Evolutionary conservation across 129 eudicot genomes (phyloP).

Genomic region (Artemisia annua): DNA sequence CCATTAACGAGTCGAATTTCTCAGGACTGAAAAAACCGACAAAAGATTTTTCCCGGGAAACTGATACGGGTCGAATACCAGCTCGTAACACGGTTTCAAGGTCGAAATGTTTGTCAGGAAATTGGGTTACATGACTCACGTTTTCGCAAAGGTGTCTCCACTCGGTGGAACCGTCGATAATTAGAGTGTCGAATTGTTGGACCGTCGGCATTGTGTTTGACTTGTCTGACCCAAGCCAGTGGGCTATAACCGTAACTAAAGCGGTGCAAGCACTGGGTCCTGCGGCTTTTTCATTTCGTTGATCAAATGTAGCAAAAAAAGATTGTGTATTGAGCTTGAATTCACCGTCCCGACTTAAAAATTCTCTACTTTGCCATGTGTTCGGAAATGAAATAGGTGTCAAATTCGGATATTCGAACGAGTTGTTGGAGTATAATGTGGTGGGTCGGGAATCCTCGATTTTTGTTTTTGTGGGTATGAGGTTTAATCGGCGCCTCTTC

Average conservation of each 20-base stretch:
- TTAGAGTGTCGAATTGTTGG: slow-evolving; percentile 58
- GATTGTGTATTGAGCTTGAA: slow-evolving; percentile 47
- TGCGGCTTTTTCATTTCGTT: slow-evolving; percentile 66
- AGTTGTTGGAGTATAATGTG: slow-evolving; percentile 2
- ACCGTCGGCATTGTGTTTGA: slow-evolving; percentile 43
- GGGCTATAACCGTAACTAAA: slow-evolving; percentile 68
- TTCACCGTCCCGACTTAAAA: slow-evolving; percentile 61
- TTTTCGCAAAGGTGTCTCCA: slow-evolving; percentile 63
- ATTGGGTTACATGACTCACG: slow-evolving; percentile 32
- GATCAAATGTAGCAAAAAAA: slow-evolving; percentile 78
- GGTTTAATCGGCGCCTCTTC: slow-evolving; percentile 58
- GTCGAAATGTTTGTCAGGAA: slow-evolving; percentile 74
- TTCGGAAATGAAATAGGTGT: slow-evolving; percentile 1
- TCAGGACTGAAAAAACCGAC: slow-evolving; percentile 73
- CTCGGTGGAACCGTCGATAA: slow-evolving; percentile 66
- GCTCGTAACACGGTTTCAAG: slow-evolving; percentile 68
- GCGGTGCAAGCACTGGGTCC: slow-evolving; percentile 83
- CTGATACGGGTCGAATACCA: slow-evolving; percentile 50
- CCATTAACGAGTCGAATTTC: slow-evolving; percentile 57
- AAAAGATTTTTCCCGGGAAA: slow-evolving; percentile 44
- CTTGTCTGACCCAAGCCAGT: slow-evolving; percentile 57
- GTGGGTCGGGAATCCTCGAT: slow-evolving; percentile 11
- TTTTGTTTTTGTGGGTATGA: slow-evolving; percentile 20
- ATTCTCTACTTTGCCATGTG: slow-evolving; percentile 58
- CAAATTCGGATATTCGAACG: background rate